Percentiles rank a stretch among this genome's conserved stretches.
phyloP scores from a whole-genome alignment of 805 yeast species.

The Lipomyces anomalus region DNA sequence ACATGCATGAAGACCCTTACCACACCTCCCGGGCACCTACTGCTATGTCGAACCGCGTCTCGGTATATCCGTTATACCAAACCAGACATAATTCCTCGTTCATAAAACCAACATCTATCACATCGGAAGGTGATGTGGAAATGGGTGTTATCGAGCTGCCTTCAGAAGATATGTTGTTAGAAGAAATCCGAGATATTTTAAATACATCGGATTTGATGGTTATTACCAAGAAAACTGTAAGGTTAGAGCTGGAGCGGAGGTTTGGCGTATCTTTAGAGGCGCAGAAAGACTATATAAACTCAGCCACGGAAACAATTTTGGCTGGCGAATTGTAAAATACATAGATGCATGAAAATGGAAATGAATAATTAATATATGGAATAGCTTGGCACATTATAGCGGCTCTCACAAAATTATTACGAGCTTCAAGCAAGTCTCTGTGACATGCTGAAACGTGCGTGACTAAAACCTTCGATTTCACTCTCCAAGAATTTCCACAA shows the following conservation, averaged over 20 bases:
- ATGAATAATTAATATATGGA: too few relatives aligned
- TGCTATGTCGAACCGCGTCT: not conserved
- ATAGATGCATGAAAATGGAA: too few relatives aligned
- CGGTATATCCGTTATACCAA: not conserved
- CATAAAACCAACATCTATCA: constrained; percentile 6
- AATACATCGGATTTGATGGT: constrained; percentile 36
- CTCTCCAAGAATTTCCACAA: too few relatives aligned
- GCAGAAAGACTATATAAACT: constrained; percentile 37
- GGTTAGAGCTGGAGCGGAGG: constrained; percentile 34
- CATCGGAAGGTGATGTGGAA: constrained; percentile 22
- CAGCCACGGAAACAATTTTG: constrained; percentile 37
- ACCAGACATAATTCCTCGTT: not conserved
- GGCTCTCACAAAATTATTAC: too few relatives aligned
- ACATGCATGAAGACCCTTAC: not conserved
- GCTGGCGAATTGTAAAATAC: constrained; percentile 35
- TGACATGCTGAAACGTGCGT: too few relatives aligned
- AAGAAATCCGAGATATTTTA: constrained; percentile 35
- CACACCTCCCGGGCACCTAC: not conserved
- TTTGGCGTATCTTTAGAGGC: constrained; percentile 33
- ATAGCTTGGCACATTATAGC: too few relatives aligned
- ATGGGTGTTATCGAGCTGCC: constrained; percentile 31
- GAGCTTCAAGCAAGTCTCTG: too few relatives aligned
- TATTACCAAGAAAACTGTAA: constrained; percentile 36
- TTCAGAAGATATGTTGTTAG: constrained; percentile 35
- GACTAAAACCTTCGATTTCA: too few relatives aligned